Conservation (phyloP, 2,329 filamentous ascomycete genomes). For the Scedosporium boydii region DNA sequence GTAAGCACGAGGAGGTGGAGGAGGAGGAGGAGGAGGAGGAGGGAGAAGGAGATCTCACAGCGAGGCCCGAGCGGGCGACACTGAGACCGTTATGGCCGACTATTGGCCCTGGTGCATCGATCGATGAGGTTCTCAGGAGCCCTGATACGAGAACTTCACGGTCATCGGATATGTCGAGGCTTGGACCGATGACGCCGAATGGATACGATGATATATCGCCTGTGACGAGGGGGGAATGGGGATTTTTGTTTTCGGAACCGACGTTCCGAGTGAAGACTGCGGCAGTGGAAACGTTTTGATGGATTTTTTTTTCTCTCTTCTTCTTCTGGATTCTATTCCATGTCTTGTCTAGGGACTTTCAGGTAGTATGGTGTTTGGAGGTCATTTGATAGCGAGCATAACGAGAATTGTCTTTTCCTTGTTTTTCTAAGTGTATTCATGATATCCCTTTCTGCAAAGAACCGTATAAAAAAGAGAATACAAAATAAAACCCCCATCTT, state of each 20-base stretch:
- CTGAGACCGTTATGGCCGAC: conserved; percentile 19
- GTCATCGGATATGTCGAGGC: conserved; percentile 8
- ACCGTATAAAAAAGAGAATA: neutral
- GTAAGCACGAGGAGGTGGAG: conserved; percentile 11
- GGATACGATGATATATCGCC: conserved; percentile 54
- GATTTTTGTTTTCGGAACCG: conserved; percentile 45
- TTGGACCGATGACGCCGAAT: conserved; percentile 47
- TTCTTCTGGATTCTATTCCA: neutral
- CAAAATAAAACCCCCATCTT: neutral
- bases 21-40: conserved; percentile 21
- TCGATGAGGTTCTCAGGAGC: conserved; percentile 31
- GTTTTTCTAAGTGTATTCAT: neutral
- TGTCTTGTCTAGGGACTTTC: neutral
- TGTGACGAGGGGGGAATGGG: conserved; percentile 53
- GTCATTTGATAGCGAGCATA: neutral
- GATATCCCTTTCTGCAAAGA: neutral
- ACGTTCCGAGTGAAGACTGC: conserved; percentile 34
- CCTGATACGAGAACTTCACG: neutral
- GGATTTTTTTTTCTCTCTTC: conserved; percentile 5
- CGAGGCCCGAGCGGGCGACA: conserved; percentile 21
- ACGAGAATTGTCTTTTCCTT: neutral
- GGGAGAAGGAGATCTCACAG: conserved; percentile 27
- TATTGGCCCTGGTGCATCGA: conserved; percentile 19
- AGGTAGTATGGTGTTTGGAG: neutral
- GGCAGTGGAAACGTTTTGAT: conserved; percentile 38